These are phyloP conservation scores for Dendrothele bispora DNA, from an alignment of 768 basidiomycete species.

Conservation along the genomic window DNA sequence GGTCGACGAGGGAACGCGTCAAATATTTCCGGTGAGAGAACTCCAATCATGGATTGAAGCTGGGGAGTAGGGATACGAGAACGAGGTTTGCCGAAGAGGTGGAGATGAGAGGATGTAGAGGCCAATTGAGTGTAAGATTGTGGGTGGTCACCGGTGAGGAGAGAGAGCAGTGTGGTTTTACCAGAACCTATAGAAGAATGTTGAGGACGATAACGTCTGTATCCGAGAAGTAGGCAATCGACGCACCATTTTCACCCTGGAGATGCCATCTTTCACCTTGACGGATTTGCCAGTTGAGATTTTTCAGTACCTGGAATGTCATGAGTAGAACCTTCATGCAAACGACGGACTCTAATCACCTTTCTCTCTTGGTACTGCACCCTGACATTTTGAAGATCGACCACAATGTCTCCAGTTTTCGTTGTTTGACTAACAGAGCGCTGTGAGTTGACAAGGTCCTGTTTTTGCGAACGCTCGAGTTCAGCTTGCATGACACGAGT, in stretches of 20 bases:
- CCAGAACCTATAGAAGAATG: slow-evolving; percentile 72
- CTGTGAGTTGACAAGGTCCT: too few relatives aligned
- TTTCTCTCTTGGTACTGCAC: slow-evolving; percentile 70
- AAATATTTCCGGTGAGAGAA: slow-evolving; percentile 86
- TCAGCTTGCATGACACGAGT: slow-evolving; percentile 43
- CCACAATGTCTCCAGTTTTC: slow-evolving; percentile 40
- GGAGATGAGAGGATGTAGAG: slow-evolving; percentile 46
- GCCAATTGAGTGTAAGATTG: slow-evolving; percentile 84
- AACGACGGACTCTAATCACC: slow-evolving; percentile 41
- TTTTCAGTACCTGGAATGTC: slow-evolving; percentile 73
- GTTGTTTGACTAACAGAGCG: too few relatives aligned
- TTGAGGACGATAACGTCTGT: background rate
- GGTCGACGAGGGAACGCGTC: slow-evolving; percentile 84
- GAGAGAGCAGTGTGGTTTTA: slow-evolving; percentile 89
- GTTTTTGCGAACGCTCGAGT: too few relatives aligned
- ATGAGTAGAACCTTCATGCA: too few relatives aligned
- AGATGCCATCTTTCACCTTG: slow-evolving; percentile 90
- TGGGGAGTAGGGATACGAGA: slow-evolving; percentile 63
- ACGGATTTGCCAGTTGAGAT: slow-evolving; percentile 80
- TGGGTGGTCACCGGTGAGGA: slow-evolving; percentile 93
- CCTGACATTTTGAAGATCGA: slow-evolving; percentile 63
- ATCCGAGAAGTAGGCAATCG: background rate
- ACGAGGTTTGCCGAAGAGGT: slow-evolving; percentile 64
- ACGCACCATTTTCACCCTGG: slow-evolving; percentile 80
- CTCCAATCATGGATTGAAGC: slow-evolving; percentile 68